Evolutionary conservation across 805 yeast species (phyloP).

Genomic region (Ogataea methanolica): DNA sequence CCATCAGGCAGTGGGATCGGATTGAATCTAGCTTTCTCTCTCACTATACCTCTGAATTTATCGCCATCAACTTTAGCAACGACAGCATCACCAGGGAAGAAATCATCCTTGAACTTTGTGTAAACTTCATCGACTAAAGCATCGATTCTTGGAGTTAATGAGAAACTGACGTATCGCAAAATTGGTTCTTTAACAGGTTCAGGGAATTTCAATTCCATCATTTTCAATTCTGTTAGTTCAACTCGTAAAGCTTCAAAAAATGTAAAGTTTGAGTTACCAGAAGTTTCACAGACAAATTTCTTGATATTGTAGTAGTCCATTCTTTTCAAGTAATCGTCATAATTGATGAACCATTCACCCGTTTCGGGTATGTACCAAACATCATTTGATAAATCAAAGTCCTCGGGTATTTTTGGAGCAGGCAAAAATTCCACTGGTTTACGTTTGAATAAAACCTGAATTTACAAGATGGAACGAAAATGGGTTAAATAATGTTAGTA

Average conservation of each 20-base stretch:
- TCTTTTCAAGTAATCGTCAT: conserved; percentile 69
- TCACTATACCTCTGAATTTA: conserved; percentile 53
- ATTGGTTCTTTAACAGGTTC: conserved; percentile 90
- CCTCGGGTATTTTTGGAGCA: conserved; percentile 54
- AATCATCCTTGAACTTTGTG: conserved; percentile 69
- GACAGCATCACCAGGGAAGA: conserved; percentile 87
- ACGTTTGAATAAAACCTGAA: conserved; percentile 70
- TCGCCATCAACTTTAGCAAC: conserved; percentile 47
- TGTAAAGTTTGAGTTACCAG: conserved; percentile 89
- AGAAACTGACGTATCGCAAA: conserved; percentile 78
- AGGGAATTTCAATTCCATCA: conserved; percentile 80
- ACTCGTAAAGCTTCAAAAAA: conserved; percentile 83
- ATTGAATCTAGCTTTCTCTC: conserved; percentile 82
- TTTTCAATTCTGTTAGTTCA: conserved; percentile 58
- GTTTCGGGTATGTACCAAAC: conserved; percentile 85
- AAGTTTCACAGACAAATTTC: conserved; percentile 91
- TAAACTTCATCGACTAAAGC: conserved; percentile 85
- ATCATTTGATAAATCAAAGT: conserved; percentile 47
- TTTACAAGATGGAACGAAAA: background rate
- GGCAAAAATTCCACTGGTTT: conserved; percentile 59
- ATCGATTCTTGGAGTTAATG: conserved; percentile 76
- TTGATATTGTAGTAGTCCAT: conserved; percentile 68
- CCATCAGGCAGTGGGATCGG: conserved; percentile 36
- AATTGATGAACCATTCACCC: conserved; percentile 78
- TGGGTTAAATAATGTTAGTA: conserved; percentile 1